These are phyloP conservation scores for Dioszegia crocea DNA, from an alignment of 768 basidiomycete genomes.

Conservation along the genomic window DNA sequence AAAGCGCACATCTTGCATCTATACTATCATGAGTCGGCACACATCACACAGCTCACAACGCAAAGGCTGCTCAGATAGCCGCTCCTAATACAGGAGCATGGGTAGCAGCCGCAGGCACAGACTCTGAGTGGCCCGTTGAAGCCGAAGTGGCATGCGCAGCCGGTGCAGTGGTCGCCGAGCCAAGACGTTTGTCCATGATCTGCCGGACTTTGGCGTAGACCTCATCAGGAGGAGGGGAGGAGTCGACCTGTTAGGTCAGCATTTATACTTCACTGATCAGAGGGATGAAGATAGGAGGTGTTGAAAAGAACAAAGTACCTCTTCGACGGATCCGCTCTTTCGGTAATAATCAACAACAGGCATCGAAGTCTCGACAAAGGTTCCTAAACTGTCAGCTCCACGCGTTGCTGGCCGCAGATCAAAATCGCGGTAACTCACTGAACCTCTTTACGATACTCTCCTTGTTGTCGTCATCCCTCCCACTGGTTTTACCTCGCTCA, in stretches of 20 bases:
- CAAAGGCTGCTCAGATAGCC: not conserved
- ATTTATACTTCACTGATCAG: not conserved
- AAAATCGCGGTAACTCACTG: slow-evolving; percentile 57
- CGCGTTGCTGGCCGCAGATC: not conserved
- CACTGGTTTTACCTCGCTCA: slow-evolving; percentile 87
- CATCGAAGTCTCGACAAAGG: slow-evolving; percentile 82
- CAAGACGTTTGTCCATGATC: slow-evolving; percentile 58
- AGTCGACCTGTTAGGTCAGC: slow-evolving; percentile 46
- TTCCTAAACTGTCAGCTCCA: slow-evolving; percentile 53
- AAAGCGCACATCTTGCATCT: too few species aligned
- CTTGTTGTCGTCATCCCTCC: slow-evolving; percentile 89
- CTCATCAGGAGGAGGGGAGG: slow-evolving; percentile 59
- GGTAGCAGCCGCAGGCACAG: not conserved
- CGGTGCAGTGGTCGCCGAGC: not conserved
- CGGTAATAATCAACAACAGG: slow-evolving; percentile 86
- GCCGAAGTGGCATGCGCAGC: too few species aligned
- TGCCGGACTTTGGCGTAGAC: slow-evolving; percentile 63
- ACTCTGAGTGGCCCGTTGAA: too few species aligned
- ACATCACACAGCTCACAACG: not conserved
- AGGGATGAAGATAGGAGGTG: not conserved
- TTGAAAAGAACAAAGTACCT: too few species aligned
- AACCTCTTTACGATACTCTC: slow-evolving; percentile 98
- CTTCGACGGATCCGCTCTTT: slow-evolving; percentile 64
- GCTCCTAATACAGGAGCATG: not conserved
- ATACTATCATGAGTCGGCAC: too few species aligned